phyloP scores from a whole-genome alignment of 768 basidiomycete genomes.

The Leccinum subgranulosum region DNA sequence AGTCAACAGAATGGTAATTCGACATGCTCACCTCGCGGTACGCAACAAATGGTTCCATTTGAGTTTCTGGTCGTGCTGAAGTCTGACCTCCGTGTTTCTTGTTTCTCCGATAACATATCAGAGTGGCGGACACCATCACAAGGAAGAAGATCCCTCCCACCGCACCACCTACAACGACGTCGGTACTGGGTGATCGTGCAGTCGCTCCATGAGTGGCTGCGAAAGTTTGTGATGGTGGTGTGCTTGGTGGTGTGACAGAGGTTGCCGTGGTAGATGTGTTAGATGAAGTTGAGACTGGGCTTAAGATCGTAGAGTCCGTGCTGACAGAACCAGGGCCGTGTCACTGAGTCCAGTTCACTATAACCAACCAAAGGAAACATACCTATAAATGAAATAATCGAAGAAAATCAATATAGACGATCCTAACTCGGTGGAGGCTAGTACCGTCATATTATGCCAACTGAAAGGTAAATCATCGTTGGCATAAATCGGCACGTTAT shows the following conservation, averaged over 20 bases:
- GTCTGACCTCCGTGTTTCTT: not conserved
- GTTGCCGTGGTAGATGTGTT: not conserved
- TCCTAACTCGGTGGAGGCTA: not conserved
- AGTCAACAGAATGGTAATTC: not conserved
- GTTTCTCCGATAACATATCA: not conserved
- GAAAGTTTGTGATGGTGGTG: not conserved
- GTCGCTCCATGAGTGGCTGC: not conserved
- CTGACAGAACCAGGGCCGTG: no score
- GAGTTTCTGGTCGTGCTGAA: not conserved
- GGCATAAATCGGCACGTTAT: slow-evolving; percentile 10
- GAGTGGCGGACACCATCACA: not conserved
- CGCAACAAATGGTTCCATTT: not conserved
- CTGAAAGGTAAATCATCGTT: slow-evolving; percentile 6
- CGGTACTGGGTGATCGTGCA: not conserved
- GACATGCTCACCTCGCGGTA: not conserved
- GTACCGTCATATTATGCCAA: slow-evolving; percentile 6
- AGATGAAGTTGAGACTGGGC: no score
- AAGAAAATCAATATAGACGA: slow-evolving; percentile 9
- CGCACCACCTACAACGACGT: slow-evolving; percentile 6
- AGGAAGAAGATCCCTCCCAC: not conserved
- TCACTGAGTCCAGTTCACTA: no score
- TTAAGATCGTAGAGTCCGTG: no score
- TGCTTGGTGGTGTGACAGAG: not conserved
- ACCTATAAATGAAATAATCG: slow-evolving; percentile 22
- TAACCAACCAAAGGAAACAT: not conserved